These are phyloP conservation scores for Butyriboletus pseudospeciosus DNA, from an alignment of 1,284 basidiomycete genomes.

Conservation along the genomic window DNA sequence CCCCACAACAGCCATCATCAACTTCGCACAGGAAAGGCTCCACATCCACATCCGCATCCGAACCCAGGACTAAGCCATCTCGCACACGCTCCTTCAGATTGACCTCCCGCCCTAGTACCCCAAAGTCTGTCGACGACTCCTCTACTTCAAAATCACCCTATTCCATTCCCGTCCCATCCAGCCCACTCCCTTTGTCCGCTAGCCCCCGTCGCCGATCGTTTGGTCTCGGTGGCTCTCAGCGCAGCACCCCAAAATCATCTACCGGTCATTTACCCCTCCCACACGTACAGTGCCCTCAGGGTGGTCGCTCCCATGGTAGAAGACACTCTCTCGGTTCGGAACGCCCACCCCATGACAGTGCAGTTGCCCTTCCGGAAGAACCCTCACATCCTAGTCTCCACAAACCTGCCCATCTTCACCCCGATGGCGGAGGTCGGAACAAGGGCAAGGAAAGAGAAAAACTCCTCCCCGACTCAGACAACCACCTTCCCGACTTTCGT, in stretches of 20 bases:
- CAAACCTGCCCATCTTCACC: slow-evolving; percentile 10
- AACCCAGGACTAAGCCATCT: slow-evolving; percentile 10
- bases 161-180: slow-evolving; percentile 28
- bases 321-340: slow-evolving; percentile 31
- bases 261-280: slow-evolving; percentile 27
- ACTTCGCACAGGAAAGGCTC: slow-evolving; percentile 25
- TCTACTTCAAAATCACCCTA: slow-evolving; percentile 19
- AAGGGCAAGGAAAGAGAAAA: slow-evolving; percentile 31
- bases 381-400: slow-evolving; percentile 8
- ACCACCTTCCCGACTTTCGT: slow-evolving; percentile 1
- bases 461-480: neutral
- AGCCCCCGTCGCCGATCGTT: slow-evolving; percentile 34
- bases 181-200: slow-evolving; percentile 29
- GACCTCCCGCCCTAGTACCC: slow-evolving; percentile 30
- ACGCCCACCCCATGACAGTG: slow-evolving; percentile 30
- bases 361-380: slow-evolving; percentile 33
- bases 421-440: slow-evolving; percentile 14
- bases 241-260: slow-evolving; percentile 31
- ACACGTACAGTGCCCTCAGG: slow-evolving; percentile 7
- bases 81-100: slow-evolving; percentile 33
- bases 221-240: slow-evolving; percentile 28
- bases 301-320: slow-evolving; percentile 25
- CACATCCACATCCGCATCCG: slow-evolving; percentile 16
- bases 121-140: slow-evolving; percentile 29
- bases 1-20: slow-evolving; percentile 15